These are phyloP conservation scores for Cucumis cinereus DNA, from an alignment of 306 rosid genomes.

Conservation along the genomic window DNA sequence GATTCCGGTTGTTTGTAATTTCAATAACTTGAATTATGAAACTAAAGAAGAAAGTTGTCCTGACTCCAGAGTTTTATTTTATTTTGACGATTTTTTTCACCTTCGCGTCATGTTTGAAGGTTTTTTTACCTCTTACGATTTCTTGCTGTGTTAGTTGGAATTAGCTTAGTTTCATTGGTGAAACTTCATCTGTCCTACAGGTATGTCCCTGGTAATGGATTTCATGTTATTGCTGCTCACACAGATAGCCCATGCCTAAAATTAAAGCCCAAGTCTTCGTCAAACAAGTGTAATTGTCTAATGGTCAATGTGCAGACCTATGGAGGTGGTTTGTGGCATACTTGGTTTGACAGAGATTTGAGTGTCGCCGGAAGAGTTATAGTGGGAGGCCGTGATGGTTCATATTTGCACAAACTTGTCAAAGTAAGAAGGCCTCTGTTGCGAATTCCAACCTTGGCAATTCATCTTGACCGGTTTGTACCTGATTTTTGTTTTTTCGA, in stretches of 20 bases:
- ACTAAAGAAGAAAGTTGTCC: background rate
- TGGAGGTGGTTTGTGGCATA: slow-evolving; percentile 89
- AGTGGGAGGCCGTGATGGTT: slow-evolving; percentile 32
- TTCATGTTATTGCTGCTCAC: slow-evolving; percentile 91
- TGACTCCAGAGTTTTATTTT: background rate
- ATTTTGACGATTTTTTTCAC: background rate
- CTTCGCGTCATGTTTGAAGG: background rate
- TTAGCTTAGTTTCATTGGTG: slow-evolving; percentile 1
- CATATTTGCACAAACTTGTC: slow-evolving; percentile 71
- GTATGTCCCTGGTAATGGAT: slow-evolving; percentile 60
- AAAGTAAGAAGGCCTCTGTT: slow-evolving; percentile 70
- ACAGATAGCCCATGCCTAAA: slow-evolving; percentile 93
- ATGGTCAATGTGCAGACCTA: slow-evolving; percentile 94
- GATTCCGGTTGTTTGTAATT: background rate
- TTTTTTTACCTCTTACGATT: background rate
- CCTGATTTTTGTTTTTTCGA: background rate
- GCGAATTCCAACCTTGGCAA: slow-evolving; percentile 91
- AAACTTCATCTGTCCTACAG: slow-evolving; percentile 28
- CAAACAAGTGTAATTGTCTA: slow-evolving; percentile 48
- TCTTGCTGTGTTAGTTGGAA: background rate
- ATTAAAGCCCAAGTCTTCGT: slow-evolving; percentile 75
- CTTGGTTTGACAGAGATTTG: slow-evolving; percentile 97
- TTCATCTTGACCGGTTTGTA: slow-evolving; percentile 88
- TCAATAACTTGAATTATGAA: background rate
- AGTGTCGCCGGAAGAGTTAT: slow-evolving; percentile 92